Evolutionary conservation across 495 filamentous ascomycete genomes (phyloP), one percentile per base, ranked within the genome.

Genomic region (Tetracladium setigerum): DNA sequence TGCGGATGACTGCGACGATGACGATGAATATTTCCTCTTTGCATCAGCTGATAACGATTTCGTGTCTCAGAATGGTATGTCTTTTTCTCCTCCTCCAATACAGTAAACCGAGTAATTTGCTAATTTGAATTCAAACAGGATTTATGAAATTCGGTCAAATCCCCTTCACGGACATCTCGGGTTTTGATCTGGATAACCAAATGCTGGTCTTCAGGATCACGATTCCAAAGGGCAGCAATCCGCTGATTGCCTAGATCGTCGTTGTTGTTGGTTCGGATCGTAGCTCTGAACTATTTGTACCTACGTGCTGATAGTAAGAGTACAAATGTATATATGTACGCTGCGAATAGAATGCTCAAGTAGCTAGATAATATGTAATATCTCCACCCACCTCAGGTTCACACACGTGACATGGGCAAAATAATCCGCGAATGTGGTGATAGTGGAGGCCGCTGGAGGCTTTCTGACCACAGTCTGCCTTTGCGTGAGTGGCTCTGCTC

Each of bases 21-120:
- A 76, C 32, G 83, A 87, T 66, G 49, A 52, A 30, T 89, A 75
- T 55, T 88, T 77, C 61, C 61, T 89, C 44, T 76, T 89, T 52
- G 76, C 73, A 27, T 59, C 86, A 27, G 82, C 74, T 52, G 86
- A 90, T 54, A 88, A 92, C 62, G 85, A 90, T 61, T 88, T 89
- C 52, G 81, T 89, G 38, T 89, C 85, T 4, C 80, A 89, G 61
- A 69, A 89, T 66, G 85, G 83, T 27, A 27, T 27, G 22, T 27
- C 22, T 27, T 79, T n/a, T n/a, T n/a, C n/a, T 7, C 22, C 57
- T 49, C 67, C 54, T 2, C 12, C 9, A 41, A 30, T 32, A 38
- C 46, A 81, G 80, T 81, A 2, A 7, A 27, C 22, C 7, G 22
- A 27, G 3, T 7, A 27, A 71, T 70, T 47, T 27, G 22, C 22